A percentile compares a stretch with the other conserved stretches of the same genome.
These are phyloP conservation scores for Irpex lacteus DNA, from an alignment of 1,284 basidiomycete genomes.

Conservation along the genomic window DNA sequence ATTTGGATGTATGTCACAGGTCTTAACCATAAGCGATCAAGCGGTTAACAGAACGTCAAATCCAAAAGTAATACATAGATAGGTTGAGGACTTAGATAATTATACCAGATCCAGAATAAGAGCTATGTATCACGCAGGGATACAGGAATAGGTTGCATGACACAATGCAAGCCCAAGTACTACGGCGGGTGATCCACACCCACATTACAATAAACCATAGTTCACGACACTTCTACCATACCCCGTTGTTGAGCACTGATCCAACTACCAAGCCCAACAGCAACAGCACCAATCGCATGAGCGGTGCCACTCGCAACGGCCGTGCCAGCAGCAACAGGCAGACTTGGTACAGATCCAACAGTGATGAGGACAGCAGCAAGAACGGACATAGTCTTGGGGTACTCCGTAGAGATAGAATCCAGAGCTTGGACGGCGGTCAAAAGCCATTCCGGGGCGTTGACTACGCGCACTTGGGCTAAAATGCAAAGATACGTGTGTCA, in stretches of 20 bases:
- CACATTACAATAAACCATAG: background rate
- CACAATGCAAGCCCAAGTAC: background rate
- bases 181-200: background rate
- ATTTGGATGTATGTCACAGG: no score
- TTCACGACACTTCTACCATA: background rate
- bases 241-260: background rate
- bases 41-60: no score
- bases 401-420: slow-evolving; percentile 62
- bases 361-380: slow-evolving; percentile 71
- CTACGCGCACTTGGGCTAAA: slow-evolving; percentile 35
- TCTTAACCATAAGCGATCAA: no score
- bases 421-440: slow-evolving; percentile 67
- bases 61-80: no score
- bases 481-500: slow-evolving; percentile 8
- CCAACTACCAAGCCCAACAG: slow-evolving; percentile 52
- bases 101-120: no score
- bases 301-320: slow-evolving; percentile 60
- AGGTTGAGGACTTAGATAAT: no score
- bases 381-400: slow-evolving; percentile 66
- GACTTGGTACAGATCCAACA: slow-evolving; percentile 61
- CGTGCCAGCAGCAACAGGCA: slow-evolving; percentile 63
- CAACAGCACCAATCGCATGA: slow-evolving; percentile 67
- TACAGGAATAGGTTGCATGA: background rate
- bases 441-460: slow-evolving; percentile 67
- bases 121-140: background rate